Conservation (phyloP, 805 yeast species). For the Pichia rugopelliculosa region DNA sequence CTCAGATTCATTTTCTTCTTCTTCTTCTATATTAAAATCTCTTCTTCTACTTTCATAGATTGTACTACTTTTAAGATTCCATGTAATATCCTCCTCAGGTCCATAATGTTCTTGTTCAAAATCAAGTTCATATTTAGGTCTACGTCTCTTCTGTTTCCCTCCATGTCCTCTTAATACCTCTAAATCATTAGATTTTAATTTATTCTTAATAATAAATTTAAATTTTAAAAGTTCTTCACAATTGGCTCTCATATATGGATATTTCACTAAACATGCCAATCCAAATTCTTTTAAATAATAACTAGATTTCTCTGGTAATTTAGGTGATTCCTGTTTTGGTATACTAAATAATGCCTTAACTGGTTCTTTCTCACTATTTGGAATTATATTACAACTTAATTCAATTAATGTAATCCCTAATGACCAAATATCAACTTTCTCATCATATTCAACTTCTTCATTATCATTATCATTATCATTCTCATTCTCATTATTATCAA, state of each 20-base stretch:
- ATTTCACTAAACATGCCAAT: constrained; percentile 55
- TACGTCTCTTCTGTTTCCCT: constrained; percentile 19
- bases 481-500: neutral
- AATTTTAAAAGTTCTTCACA: constrained; percentile 49
- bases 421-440: constrained; percentile 93
- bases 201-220: constrained; percentile 39
- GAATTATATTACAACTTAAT: constrained; percentile 75
- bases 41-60: too few relatives aligned
- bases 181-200: constrained; percentile 22
- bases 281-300: constrained; percentile 48
- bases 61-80: neutral
- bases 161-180: constrained; percentile 2
- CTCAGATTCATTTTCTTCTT: neutral
- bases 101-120: constrained; percentile 18
- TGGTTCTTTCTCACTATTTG: constrained; percentile 65
- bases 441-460: constrained; percentile 54
- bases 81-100: constrained; percentile 11
- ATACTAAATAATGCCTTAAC: constrained; percentile 68
- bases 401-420: constrained; percentile 90
- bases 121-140: constrained; percentile 34
- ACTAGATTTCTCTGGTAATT: constrained; percentile 32
- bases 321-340: constrained; percentile 60
- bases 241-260: constrained; percentile 57
- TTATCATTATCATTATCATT: neutral
- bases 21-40: too few relatives aligned